Conservation (phyloP, 306 rosid genomes). For the Dryas octopetala region DNA sequence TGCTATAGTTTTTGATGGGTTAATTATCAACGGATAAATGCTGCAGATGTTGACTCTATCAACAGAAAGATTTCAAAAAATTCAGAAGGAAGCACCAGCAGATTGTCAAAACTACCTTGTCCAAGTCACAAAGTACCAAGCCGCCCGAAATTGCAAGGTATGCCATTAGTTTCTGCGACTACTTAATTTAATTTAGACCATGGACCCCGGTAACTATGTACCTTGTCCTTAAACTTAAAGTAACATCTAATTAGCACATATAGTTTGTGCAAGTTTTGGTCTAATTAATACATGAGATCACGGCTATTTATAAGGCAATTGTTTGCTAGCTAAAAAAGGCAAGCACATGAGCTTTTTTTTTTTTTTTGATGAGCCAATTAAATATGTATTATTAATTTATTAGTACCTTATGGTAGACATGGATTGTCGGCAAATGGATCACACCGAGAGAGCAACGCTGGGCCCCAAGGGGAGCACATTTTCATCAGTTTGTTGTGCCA, state of each 20-base stretch:
- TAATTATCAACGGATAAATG: not conserved
- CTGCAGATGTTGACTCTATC: constrained; percentile 89
- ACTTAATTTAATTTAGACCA: not conserved
- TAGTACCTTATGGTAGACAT: constrained; percentile 43
- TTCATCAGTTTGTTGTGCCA: constrained; percentile 97
- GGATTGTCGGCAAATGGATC: constrained; percentile 99
- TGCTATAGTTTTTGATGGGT: not conserved
- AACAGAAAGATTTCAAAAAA: constrained; percentile 73
- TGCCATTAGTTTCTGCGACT: not conserved
- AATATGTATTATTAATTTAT: not conserved
- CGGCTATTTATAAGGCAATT: too few species aligned
- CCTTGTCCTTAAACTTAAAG: not conserved
- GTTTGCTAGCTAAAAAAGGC: too few species aligned
- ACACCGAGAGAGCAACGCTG: constrained; percentile 82
- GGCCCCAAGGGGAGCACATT: constrained; percentile 93
- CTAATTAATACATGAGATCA: not conserved
- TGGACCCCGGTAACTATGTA: not conserved
- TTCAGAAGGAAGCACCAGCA: constrained; percentile 83
- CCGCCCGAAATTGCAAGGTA: constrained; percentile 87
- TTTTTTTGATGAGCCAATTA: not conserved
- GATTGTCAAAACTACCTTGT: constrained; percentile 82
- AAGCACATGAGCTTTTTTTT: too few species aligned
- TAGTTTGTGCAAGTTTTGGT: not conserved
- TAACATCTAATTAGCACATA: too few species aligned
- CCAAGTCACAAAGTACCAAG: constrained; percentile 91